Evolutionary conservation across 805 yeast species (phyloP), one percentile per base, ranked within the genome.

Genomic region (Zygosaccharomyces rouxii): DNA sequence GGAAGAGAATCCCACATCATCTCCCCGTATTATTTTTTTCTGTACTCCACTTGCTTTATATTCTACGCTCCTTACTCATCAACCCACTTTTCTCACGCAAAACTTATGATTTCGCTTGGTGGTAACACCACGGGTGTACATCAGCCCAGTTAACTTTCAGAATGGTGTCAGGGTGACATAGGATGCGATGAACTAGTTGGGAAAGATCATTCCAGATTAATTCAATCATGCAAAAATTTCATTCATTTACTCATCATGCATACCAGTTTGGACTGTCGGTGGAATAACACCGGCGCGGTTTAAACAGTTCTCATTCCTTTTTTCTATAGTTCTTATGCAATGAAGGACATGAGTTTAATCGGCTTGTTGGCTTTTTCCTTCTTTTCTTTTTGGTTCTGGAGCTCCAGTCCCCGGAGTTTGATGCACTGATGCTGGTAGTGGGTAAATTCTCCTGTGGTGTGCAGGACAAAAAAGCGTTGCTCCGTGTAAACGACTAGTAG

Each of bases 161-260:
- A 33, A 33, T 33, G 37, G 37, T 33, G 37, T 33, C 21, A 21
- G 37, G 37, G 37, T 33, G 22, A 33, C 37, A 33, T 21, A 33
- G 19, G 7, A 33, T 16, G 21, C 37, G 37, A 33, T 33, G 37
- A 31, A 18, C 37, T 14, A 14, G 13, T 14, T 16, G 19, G 37
- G 21, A 33, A 33, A 14, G 37, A 33, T 33, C 37, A 33, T 33
- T 33, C 37, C 37, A 33, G 37, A 33, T 33, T 33, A 33, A 33
- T 33, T 18, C 19, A 33, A 33, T 33, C 11, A n/a, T 33, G 19
- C 37, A 16, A 33, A 33, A 33, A 14, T 33, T 33, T 33, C 21
- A 33, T 33, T 16, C 37, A 33, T 14, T 33, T 18, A 16, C 19
- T 4, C 14, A 33, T 14, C 19, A 14, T 11, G n/a, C 37, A 33